Percentiles rank a stretch among this genome's conserved stretches.
Evolutionary conservation across 2,329 filamentous ascomycete species (phyloP).

Genomic region (Xylaria arbuscula): DNA sequence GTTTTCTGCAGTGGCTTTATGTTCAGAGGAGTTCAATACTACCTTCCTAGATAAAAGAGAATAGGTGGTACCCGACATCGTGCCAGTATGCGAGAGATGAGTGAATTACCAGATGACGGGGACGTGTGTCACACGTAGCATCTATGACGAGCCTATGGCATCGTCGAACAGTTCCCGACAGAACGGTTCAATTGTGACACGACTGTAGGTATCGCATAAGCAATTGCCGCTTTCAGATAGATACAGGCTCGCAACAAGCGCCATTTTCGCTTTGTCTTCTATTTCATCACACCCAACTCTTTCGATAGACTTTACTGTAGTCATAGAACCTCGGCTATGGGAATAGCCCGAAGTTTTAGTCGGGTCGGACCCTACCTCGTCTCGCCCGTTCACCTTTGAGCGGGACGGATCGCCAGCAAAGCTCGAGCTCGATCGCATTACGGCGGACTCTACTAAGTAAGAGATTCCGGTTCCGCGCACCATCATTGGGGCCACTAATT

Average conservation of each 20-base stretch:
- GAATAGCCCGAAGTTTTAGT: too few species aligned
- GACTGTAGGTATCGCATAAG: background rate
- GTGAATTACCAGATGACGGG: constrained; percentile 16
- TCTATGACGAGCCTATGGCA: constrained; percentile 2
- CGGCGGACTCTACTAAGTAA: background rate
- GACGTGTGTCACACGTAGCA: background rate
- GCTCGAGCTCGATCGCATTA: background rate
- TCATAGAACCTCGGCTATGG: background rate
- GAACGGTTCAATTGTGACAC: constrained; percentile 29
- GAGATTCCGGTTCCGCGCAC: background rate
- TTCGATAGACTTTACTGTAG: background rate
- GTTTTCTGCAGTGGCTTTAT: background rate
- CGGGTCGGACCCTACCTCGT: constrained; percentile 2
- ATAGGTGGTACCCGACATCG: background rate
- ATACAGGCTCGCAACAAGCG: background rate
- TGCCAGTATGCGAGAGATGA: background rate
- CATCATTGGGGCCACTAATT: constrained; percentile 2
- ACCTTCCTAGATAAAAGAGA: constrained; percentile 29
- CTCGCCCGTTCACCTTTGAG: constrained; percentile 3
- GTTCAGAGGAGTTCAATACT: constrained; percentile 22
- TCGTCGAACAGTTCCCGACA: constrained; percentile 14
- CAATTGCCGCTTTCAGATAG: background rate
- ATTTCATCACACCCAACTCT: background rate
- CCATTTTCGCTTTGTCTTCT: background rate
- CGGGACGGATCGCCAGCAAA: constrained; percentile 13